Evolutionary conservation across 2,329 filamentous ascomycete genomes (phyloP), one percentile per base, ranked within the genome.

Genomic region (Diaporthe citri): DNA sequence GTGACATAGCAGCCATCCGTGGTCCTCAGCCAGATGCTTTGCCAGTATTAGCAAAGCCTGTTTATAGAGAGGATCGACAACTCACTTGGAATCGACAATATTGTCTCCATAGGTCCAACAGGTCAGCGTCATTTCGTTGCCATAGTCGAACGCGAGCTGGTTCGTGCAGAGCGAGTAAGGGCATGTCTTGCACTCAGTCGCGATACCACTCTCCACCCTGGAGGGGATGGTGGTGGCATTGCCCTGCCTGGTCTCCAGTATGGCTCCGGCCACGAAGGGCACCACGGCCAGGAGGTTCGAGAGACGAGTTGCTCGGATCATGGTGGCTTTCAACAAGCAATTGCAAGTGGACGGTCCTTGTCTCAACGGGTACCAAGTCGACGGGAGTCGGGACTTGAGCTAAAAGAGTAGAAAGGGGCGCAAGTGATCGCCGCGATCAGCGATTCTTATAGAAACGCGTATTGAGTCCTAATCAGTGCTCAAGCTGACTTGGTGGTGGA

Each of bases 161-260:
- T 76, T 76, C 34, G 73, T 71, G 31, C 75, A 76, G 1, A 75
- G 73, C 13, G 60, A 69, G 22, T 76, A 76, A 13, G 75, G 75
- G 25, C 75, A 76, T 2, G 69, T 73, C 46, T 76, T 76, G 73
- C 75, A 76, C 62, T 76, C 75, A 3, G 75, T 76, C 20, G 66
- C 25, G 69, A 76, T 76, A 9, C 75, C 75, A 20, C 31, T 9
- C 17, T 75, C 62, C 17, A 76, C 73, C 0, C 20, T 13, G 3
- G 75, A 76, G 5, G 75, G 55, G 46, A 73, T 74, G 1, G 55
- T 72, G 31, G 72, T 74, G 28, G 57, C n/a, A n/a, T 72, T 74
- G 41, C 39, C 36, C 52, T 62, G 67, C 17, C 71, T 66, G 64
- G 41, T 39, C 2, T 56, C 56, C 15, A 71, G 56, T 6, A 59